Percentiles rank a stretch among this genome's conserved stretches.
Evolutionary conservation across 1,284 basidiomycete species (phyloP).

Genomic region (Tylopilus sp.): DNA sequence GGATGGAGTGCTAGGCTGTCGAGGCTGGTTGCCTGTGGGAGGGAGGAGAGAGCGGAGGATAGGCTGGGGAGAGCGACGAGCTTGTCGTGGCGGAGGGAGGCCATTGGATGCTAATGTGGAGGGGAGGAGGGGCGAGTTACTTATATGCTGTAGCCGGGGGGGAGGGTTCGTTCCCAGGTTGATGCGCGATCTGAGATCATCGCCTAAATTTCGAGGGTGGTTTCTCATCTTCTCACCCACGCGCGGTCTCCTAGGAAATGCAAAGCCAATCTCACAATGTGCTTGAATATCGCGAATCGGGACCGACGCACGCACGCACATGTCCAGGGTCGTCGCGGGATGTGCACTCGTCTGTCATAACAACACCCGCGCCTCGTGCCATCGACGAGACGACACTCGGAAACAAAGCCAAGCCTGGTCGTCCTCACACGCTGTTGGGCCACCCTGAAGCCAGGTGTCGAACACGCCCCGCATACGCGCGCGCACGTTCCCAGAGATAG

Average conservation of each 20-base stretch:
- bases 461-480: no score
- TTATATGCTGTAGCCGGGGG: constrained; percentile 13
- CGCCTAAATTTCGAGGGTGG: constrained; percentile 32
- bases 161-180: constrained; percentile 27
- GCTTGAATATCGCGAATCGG: neutral
- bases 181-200: constrained; percentile 30
- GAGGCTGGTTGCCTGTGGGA: constrained; percentile 67
- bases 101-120: neutral
- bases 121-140: constrained; percentile 5
- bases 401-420: no score
- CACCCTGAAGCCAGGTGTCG: no score
- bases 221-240: constrained; percentile 5
- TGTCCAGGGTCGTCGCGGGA: constrained; percentile 2
- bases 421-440: no score
- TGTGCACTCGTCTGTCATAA: neutral
- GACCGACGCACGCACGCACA: neutral
- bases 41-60: constrained; percentile 57
- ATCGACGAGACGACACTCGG: no score
- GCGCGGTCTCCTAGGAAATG: constrained; percentile 34
- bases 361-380: neutral
- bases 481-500: no score
- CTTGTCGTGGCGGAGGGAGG: constrained; percentile 39
- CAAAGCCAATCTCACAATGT: constrained; percentile 8
- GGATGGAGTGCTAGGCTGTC: constrained; percentile 61
- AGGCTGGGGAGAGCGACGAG: constrained; percentile 68